These are phyloP conservation scores for Eremochloa ophiuroides DNA, from an alignment of 176 grass and related monocot species.

Conservation along the genomic window DNA sequence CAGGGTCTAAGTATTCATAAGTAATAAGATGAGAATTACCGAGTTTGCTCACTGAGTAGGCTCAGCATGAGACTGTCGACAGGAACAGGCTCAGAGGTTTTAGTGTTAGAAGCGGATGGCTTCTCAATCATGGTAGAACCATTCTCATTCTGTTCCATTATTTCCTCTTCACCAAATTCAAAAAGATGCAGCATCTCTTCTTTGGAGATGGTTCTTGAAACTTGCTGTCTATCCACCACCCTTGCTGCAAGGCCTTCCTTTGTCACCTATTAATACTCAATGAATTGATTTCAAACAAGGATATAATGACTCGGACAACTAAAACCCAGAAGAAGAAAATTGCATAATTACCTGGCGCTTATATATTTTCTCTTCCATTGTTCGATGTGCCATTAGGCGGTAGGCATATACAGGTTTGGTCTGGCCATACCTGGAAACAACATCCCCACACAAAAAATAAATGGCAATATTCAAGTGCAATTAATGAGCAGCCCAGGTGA, in stretches of 20 bases:
- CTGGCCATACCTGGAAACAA: constrained; percentile 82
- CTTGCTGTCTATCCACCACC: constrained; percentile 93
- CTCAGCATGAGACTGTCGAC: constrained; percentile 75
- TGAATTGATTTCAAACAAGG: constrained; percentile 23
- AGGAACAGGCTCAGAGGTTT: constrained; percentile 32
- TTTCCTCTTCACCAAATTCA: constrained; percentile 92
- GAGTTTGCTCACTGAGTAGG: constrained; percentile 58
- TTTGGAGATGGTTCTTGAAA: constrained; percentile 97
- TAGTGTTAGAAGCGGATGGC: constrained; percentile 21
- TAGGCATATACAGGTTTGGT: constrained; percentile 91
- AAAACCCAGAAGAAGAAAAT: not conserved
- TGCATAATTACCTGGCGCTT: constrained; percentile 76
- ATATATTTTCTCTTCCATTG: constrained; percentile 99
- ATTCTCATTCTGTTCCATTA: constrained; percentile 44
- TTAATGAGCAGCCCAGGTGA: constrained; percentile 3
- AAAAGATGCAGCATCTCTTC: constrained; percentile 97
- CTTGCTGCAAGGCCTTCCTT: constrained; percentile 99
- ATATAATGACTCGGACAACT: not conserved
- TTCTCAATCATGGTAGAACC: constrained; percentile 26
- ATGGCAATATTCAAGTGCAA: constrained; percentile 14
- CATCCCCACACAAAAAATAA: constrained; percentile 5
- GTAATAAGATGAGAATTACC: constrained; percentile 48
- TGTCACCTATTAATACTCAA: constrained; percentile 61
- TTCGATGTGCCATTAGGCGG: constrained; percentile 86
- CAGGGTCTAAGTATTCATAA: not conserved